Conservation (phyloP, 139 green algal genomes). For the Micromonas commoda region DNA sequence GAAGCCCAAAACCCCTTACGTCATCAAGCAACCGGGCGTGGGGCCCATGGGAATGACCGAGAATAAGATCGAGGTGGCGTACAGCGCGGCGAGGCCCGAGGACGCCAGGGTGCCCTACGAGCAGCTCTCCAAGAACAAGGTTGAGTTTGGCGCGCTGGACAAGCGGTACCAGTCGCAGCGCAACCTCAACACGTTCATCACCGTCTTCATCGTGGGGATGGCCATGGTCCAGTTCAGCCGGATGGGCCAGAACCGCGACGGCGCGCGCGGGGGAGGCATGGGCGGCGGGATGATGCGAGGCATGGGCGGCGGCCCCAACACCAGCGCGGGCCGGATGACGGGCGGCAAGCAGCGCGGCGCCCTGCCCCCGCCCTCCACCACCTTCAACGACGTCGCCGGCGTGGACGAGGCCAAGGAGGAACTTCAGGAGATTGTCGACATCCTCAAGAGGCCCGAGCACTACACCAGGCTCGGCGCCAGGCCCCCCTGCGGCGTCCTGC, state of each 20-base stretch:
- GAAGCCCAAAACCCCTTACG: conserved; percentile 35
- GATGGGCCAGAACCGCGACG: neutral
- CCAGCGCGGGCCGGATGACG: neutral
- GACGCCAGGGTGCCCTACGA: conserved; percentile 76
- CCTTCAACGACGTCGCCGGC: conserved; percentile 50
- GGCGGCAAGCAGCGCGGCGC: neutral
- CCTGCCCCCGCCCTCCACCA: conserved; percentile 13
- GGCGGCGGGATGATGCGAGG: neutral
- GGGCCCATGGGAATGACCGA: neutral
- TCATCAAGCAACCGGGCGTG: neutral
- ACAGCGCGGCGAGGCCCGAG: conserved; percentile 60
- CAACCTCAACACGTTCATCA: neutral
- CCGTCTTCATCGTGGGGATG: neutral
- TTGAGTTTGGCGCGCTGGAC: conserved; percentile 64
- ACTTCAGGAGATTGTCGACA: conserved; percentile 61
- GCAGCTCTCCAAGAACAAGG: conserved; percentile 48
- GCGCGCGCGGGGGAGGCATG: too few species aligned
- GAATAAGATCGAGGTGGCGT: conserved; percentile 33
- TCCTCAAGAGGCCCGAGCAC: conserved; percentile 86
- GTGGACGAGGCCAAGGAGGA: conserved; percentile 75
- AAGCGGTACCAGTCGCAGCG: neutral
- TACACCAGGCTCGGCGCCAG: conserved; percentile 76
- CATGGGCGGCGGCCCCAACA: neutral
- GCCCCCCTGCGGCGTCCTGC: conserved; percentile 38
- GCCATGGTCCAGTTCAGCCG: neutral